A percentile compares a stretch with the other conserved stretches of the same genome.
phyloP scores from a whole-genome alignment of 179 eudicot species.

The Silene coronaria region DNA sequence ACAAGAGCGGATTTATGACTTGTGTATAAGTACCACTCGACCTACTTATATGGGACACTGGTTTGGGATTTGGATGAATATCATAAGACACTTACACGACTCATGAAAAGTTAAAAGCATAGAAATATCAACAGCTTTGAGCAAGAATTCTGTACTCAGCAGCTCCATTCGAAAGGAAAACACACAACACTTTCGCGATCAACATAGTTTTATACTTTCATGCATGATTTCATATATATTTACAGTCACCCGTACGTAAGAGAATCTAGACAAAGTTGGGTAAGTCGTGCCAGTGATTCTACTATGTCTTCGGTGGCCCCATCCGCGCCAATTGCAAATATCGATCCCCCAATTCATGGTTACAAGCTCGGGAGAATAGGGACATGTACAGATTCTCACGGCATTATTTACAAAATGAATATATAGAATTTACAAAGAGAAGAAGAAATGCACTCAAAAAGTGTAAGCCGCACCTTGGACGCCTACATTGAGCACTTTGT shows the following conservation, averaged over 20 bases:
- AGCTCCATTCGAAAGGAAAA: neutral
- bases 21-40: too few species aligned
- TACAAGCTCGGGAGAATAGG: neutral
- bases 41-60: too few species aligned
- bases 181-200: neutral
- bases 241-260: neutral
- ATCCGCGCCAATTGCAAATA: too few species aligned
- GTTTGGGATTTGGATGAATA: too few species aligned
- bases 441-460: neutral
- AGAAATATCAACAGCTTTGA: too few species aligned
- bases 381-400: neutral
- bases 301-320: neutral
- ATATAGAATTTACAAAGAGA: neutral
- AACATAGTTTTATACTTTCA: neutral
- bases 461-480: conserved; percentile 2
- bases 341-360: neutral
- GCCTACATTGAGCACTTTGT: neutral
- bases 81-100: too few species aligned
- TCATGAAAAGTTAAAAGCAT: too few species aligned
- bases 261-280: neutral
- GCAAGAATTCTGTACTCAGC: too few species aligned
- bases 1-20: too few species aligned
- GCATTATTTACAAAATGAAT: neutral
- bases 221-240: neutral
- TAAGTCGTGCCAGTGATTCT: neutral